Evolutionary conservation across 129 eudicot genomes (phyloP), one percentile per base, ranked within the genome.

Genomic region (Pittosporum tobira): DNA sequence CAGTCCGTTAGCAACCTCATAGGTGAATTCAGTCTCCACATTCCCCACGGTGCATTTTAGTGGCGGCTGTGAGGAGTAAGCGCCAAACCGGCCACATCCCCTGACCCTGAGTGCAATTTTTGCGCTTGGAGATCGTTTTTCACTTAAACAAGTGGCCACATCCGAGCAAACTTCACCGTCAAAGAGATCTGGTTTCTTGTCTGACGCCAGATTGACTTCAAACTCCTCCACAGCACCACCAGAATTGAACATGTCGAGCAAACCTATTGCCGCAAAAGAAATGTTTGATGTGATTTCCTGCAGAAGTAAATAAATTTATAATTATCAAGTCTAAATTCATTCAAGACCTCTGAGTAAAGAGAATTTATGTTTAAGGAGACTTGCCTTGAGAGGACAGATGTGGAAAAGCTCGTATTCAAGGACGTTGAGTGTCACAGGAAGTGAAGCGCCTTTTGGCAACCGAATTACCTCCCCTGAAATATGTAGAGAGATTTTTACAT

Each of bases 381-480:
- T 78, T 27, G 78, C 94, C 81, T 80, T 78, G 60, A 85, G 44
- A 58, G 95, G 97, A 24, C 89, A 85, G 59, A 90, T 75, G 50
- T 90, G 95, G 76, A 67, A 90, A 67, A 90, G 66, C 64, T 90
- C 89, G 11, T 85, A 90, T 57, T 90, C 95, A 24, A 82, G 83
- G 66, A 83, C 95, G 57, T 80, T 80, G 28, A 90, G 94, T 16
- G 94, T 85, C 62, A 85, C 89, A 1, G 87, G 89, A 63, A 85
- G 58, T 2, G 95, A 77, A 63, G 82, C 85, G 26, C 77, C 95
- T 73, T 80, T 79, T 11, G 94, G 94, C 63, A 90, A 48, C 48
- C 76, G 70, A 34, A 83, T 51, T 8, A 90, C 67, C 75, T 85
- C 88, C 45, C 94, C 94, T 85, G 78, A 63, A 69, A 34, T 47